phyloP scores from a whole-genome alignment of 768 basidiomycete genomes.

The Mycena indigotica region DNA sequence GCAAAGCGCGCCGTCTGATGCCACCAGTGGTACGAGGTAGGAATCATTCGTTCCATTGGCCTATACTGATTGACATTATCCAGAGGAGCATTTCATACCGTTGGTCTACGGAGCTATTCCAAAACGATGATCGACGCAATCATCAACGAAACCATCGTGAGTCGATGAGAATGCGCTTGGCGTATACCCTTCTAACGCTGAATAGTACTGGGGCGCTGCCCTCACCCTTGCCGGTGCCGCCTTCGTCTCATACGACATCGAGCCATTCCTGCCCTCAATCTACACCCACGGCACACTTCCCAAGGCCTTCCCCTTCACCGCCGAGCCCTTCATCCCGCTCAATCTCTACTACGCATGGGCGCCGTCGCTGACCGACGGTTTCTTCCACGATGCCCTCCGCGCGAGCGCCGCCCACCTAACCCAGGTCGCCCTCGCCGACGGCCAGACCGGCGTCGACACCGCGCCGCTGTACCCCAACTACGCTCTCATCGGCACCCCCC shows the following conservation, averaged over 20 bases:
- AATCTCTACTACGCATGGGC: constrained; percentile 31
- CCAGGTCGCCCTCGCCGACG: constrained; percentile 25
- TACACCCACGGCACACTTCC: constrained; percentile 39
- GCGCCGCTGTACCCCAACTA: constrained; percentile 49
- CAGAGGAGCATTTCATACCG: constrained; percentile 44
- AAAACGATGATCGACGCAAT: constrained; percentile 42
- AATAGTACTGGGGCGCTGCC: constrained; percentile 47
- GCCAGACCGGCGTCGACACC: constrained; percentile 31
- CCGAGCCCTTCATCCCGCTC: constrained; percentile 28
- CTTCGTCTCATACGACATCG: constrained; percentile 50
- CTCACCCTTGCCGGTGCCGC: constrained; percentile 33
- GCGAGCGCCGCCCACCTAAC: constrained; percentile 30
- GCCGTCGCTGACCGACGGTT: constrained; percentile 16
- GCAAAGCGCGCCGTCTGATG: constrained; percentile 36
- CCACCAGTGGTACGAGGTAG: constrained; percentile 31
- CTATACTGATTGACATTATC: neutral
- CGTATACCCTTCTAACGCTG: no score
- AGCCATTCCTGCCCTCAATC: constrained; percentile 50
- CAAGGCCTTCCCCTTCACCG: constrained; percentile 49
- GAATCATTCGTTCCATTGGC: neutral
- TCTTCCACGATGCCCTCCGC: constrained; percentile 33
- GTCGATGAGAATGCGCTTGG: constrained; percentile 8
- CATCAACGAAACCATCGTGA: constrained; percentile 45
- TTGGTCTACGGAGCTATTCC: constrained; percentile 40
- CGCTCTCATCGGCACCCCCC: constrained; percentile 42